Base-by-base conservation (phyloP, 1,284 basidiomycete genomes). In the Phenoliferia sp. region DNA sequence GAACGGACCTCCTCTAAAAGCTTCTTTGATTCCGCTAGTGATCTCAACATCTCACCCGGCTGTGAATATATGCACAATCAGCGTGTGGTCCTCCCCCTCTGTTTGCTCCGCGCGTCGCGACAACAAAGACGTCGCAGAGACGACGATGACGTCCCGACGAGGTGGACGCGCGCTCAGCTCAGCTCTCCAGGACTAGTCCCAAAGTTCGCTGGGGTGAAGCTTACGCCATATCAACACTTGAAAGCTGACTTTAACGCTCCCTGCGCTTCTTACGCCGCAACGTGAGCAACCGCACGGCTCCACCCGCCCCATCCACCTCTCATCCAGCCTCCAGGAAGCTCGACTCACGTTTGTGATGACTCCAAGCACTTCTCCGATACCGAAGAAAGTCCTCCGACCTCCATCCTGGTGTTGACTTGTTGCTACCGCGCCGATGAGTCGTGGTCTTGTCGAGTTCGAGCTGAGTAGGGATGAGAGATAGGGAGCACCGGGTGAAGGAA, bases 1-100 rank as follows among this genome's bases (percentile, higher is more conserved):
- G 9, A 52, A 52, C 48, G 48, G 22, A 52, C 87, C 73, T 91
- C 89, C 44, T 90, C 88, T 2, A 92, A 81, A 64, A 89, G 81
- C 65, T 83, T 84, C 69, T 83, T 86, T 5, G 88, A 89, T 76
- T 92, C 90, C 1, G 87, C 86, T 59, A 92, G 83, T 26, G 87
- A 89, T 54, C 87, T 85, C 4, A 90, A 84, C 2, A 90, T 89
- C 72, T 89, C 86, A 69, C 86, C 85, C 5, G 90, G 90, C 75
- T 77, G 62, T 28, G 39, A 15, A 12, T 44, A 12, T 22, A 12
- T 44, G 39, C 39, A 22, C 39, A 44, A 22, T 22, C 12, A 15
- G 15, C 39, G 39, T 15, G 39, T 12, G 22, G 39, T 22, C 39
- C 15, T 15, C 22, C 15, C 12, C 39, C 15, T 44, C 39, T 22